Conservation (phyloP, 345 rosid genomes). For the Citrus maxima region DNA sequence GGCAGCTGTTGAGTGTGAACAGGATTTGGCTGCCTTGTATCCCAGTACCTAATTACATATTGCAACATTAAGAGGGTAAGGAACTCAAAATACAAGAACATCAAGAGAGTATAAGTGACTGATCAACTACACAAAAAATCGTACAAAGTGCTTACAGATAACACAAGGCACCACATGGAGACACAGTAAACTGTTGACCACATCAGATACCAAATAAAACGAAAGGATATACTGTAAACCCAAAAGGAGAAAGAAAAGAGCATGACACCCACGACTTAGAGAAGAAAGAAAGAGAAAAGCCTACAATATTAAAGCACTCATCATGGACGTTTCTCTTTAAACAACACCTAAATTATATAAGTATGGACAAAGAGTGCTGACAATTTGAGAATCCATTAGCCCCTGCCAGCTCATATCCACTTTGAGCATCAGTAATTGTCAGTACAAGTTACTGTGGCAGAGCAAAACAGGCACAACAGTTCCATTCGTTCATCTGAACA, state of each 20-base stretch:
- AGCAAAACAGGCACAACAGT: neutral
- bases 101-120: neutral
- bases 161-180: neutral
- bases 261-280: neutral
- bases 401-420: neutral
- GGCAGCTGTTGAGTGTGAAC: conserved; percentile 94
- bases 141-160: too few relatives aligned
- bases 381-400: neutral
- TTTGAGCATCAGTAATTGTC: neutral
- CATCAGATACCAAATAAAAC: neutral
- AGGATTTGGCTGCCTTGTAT: conserved; percentile 76
- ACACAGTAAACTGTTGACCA: neutral
- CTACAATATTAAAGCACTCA: neutral
- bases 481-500: neutral
- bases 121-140: neutral
- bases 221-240: too few relatives aligned
- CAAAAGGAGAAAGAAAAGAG: neutral
- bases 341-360: neutral
- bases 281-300: neutral
- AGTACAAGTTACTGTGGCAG: neutral
- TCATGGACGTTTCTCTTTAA: neutral
- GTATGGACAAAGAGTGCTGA: neutral
- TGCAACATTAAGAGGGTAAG: neutral
- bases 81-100: neutral
- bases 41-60: conserved; percentile 73